Evolutionary conservation across 2,329 filamentous ascomycete genomes (phyloP), one percentile per base, ranked within the genome.

Genomic region (Fusarium sp.): DNA sequence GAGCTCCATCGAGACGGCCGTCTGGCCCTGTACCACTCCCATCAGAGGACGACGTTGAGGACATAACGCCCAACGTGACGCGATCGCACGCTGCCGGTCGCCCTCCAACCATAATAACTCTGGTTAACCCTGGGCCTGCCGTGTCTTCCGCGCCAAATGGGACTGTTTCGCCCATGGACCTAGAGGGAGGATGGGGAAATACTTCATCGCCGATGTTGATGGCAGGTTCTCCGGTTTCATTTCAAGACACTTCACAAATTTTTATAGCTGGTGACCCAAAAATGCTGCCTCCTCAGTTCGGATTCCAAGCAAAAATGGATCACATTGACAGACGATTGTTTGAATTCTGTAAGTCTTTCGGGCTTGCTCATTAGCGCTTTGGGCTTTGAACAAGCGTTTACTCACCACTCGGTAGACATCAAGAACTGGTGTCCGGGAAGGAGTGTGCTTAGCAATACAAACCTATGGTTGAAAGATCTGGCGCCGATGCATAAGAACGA

Each of bases 391-490:
- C 8, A 42, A 44, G 47, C 60, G 24, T 53, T 17, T 12, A 47
- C 53, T 64, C 48, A 75, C 55, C 51, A 61, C 55, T 30, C 39
- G 42, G 20, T 15, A 84, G 83, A 84, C 66, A 73, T 81, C 6
- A 77, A 76, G 14, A 84, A 84, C 26, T 84, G 83, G 83, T 84
- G 83, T 41, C 81, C 83, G 3, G 83, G 83, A 11, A 78, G 83
- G 51, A 84, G 81, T 62, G 79, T 85, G 22, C 73, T 84, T 7
- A 66, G 68, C 12, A 79, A 78, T 20, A 83, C 83, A 26, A 85
- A 85, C 64, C 75, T 83, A 4, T 85, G 83, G 83, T 71, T 84
- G 22, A 79, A 78, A 15, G 82, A 85, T 47, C 83, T 85, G 54
- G 82, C 82, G 10, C 77, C 79, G n/a, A 83, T 84, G 81, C 80